Percentiles rank a stretch among this genome's conserved stretches.
phyloP scores from a whole-genome alignment of 164 flowering plant species.

The Stephania cephalantha region DNA sequence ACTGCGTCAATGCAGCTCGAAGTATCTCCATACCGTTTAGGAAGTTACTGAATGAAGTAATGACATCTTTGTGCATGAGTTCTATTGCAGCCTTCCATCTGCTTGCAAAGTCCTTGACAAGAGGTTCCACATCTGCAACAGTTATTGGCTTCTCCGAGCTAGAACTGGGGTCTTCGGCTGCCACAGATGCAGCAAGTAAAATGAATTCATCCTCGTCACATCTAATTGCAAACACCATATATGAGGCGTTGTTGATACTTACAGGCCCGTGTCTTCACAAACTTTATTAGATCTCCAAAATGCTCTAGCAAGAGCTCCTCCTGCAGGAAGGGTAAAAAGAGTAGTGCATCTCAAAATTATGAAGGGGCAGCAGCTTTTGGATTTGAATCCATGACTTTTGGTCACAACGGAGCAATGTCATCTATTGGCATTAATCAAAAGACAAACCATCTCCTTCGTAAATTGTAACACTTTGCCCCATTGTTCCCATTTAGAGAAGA shows the following conservation, averaged over 20 bases:
- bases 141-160: constrained; percentile 58
- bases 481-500: too few relatives aligned
- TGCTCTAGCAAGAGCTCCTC: constrained; percentile 93
- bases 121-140: constrained; percentile 77
- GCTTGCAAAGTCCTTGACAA: constrained; percentile 87
- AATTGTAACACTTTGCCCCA: too few relatives aligned
- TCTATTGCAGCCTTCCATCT: constrained; percentile 97
- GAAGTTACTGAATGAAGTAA: constrained; percentile 96
- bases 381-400: neutral
- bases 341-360: neutral
- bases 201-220: neutral
- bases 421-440: too few relatives aligned
- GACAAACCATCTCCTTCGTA: too few relatives aligned
- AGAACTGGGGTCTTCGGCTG: constrained; percentile 75
- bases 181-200: neutral
- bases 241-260: constrained; percentile 26
- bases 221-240: neutral
- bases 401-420: neutral
- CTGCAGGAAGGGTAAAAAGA: constrained; percentile 32
- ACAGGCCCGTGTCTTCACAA: constrained; percentile 88
- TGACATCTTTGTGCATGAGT: constrained; percentile 96
- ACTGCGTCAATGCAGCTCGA: constrained; percentile 89
- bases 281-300: constrained; percentile 76
- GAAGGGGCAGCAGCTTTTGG: neutral
- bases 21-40: constrained; percentile 96